These are phyloP conservation scores for Cephalotrichum gorgonifer DNA, from an alignment of 2,329 filamentous ascomycete genomes.

Conservation along the genomic window DNA sequence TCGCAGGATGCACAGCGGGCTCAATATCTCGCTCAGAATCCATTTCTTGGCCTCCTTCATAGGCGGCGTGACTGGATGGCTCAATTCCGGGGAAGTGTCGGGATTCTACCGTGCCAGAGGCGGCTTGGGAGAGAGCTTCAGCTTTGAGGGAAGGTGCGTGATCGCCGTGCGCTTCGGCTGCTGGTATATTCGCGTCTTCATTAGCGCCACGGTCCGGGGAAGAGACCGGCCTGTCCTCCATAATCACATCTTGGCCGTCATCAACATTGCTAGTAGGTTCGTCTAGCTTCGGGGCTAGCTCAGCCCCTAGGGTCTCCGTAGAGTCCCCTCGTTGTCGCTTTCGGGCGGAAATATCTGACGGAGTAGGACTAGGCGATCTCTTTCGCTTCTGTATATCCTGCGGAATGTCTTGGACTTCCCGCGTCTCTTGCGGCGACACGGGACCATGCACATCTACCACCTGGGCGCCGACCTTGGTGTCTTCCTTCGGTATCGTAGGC, in stretches of 20 bases:
- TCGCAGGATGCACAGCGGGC: constrained; percentile 60
- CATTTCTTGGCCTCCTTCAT: constrained; percentile 15
- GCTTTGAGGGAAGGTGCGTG: background rate
- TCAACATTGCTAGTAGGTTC: background rate
- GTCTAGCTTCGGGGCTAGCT: background rate
- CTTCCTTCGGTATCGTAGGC: background rate
- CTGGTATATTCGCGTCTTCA: background rate
- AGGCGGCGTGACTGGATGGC: constrained; percentile 3
- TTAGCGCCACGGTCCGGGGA: constrained; percentile 4
- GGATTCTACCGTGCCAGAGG: background rate
- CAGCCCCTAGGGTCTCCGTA: background rate
- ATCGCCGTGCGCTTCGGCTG: background rate
- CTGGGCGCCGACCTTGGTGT: too few relatives aligned
- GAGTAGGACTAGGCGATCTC: background rate
- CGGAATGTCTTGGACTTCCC: background rate
- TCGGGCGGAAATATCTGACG: background rate
- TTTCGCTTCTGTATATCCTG: constrained; percentile 3
- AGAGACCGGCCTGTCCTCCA: background rate
- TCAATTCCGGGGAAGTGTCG: constrained; percentile 2
- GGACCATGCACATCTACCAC: background rate
- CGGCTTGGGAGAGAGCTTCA: background rate
- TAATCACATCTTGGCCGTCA: background rate
- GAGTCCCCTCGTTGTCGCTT: constrained; percentile 1
- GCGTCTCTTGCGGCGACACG: background rate
- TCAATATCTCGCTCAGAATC: constrained; percentile 26